phyloP scores from a whole-genome alignment of 148 eudicot genomes.

The Arbutus unedo region DNA sequence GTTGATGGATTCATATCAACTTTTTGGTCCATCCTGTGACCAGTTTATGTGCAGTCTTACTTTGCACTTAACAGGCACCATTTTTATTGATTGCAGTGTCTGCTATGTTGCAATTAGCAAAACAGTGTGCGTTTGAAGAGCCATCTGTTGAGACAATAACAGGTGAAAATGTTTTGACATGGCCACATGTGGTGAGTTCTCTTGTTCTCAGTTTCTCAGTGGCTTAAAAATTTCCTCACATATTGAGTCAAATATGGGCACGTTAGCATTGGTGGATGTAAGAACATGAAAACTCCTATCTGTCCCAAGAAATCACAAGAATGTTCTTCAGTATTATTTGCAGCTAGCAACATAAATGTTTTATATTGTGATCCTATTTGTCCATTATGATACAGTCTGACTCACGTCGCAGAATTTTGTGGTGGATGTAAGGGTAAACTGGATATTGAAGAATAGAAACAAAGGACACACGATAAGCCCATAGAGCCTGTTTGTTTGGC shows the following conservation, averaged over 20 bases:
- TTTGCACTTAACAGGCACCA: slow-evolving; percentile 6
- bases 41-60: background rate
- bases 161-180: slow-evolving; percentile 89
- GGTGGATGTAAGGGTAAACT: background rate
- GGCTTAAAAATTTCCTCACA: background rate
- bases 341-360: background rate
- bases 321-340: background rate
- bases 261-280: background rate
- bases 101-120: slow-evolving; percentile 88
- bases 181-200: slow-evolving; percentile 94
- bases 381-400: background rate
- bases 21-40: background rate
- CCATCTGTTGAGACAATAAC: slow-evolving; percentile 88
- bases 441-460: background rate
- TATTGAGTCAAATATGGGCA: background rate
- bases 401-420: background rate
- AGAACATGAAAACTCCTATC: background rate
- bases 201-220: background rate
- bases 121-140: slow-evolving; percentile 98
- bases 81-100: slow-evolving; percentile 64
- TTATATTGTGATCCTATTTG: background rate
- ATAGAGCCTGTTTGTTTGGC: background rate
- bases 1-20: background rate
- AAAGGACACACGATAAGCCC: background rate
- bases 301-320: background rate